These are phyloP conservation scores for Gnomoniopsis smithogilvyi DNA, from an alignment of 2,329 filamentous ascomycete genomes.

Conservation along the genomic window DNA sequence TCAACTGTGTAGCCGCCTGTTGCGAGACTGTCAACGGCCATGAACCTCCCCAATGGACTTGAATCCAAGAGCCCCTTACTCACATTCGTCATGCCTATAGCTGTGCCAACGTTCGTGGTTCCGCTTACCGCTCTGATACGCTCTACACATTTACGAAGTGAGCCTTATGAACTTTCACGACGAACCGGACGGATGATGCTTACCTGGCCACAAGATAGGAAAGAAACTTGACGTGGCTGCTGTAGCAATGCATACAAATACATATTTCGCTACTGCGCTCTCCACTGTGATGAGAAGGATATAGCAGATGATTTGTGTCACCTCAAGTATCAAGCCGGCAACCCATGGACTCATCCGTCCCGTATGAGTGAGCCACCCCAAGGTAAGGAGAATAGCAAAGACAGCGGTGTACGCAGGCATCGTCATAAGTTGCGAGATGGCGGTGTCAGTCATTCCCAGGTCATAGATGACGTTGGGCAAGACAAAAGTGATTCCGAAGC, in stretches of 20 bases:
- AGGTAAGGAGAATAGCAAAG: slow-evolving; percentile 24
- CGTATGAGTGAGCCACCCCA: slow-evolving; percentile 23
- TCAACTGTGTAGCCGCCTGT: slow-evolving; percentile 28
- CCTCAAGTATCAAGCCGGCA: slow-evolving; percentile 27
- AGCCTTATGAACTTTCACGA: neutral
- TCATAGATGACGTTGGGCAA: slow-evolving; percentile 28
- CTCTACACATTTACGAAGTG: slow-evolving; percentile 20
- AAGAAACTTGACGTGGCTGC: slow-evolving; percentile 36
- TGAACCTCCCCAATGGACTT: no score
- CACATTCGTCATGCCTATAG: slow-evolving; percentile 35
- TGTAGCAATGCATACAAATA: slow-evolving; percentile 37
- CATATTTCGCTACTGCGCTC: slow-evolving; percentile 32
- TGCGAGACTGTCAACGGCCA: neutral
- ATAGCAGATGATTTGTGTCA: slow-evolving; percentile 34
- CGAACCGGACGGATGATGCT: neutral
- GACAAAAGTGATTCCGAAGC: slow-evolving; percentile 26
- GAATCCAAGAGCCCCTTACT: slow-evolving; percentile 2
- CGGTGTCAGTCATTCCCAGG: slow-evolving; percentile 25
- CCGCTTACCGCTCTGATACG: slow-evolving; percentile 35
- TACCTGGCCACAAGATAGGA: slow-evolving; percentile 35
- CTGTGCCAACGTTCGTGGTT: slow-evolving; percentile 35
- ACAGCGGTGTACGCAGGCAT: slow-evolving; percentile 22
- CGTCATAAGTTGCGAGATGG: slow-evolving; percentile 27
- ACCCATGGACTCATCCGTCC: slow-evolving; percentile 23
- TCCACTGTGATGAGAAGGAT: slow-evolving; percentile 35